Conservation (phyloP, 148 eudicot genomes). For the Pouteria glomerata region DNA sequence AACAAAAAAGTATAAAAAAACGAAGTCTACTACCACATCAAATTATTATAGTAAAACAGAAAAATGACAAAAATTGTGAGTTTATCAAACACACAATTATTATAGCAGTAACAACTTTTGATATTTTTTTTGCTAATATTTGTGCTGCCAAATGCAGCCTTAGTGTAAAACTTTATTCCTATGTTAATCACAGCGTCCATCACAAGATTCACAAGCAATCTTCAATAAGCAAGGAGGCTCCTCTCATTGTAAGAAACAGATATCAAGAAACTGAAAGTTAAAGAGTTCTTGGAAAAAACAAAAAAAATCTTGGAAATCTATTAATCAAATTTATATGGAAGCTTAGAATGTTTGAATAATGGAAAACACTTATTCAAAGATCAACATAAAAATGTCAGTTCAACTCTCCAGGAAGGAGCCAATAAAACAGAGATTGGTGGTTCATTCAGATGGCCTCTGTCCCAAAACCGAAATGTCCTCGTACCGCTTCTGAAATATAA, state of each 20-base stretch:
- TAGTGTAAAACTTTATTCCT: too few relatives aligned
- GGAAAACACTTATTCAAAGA: slow-evolving; percentile 8
- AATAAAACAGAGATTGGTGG: neutral
- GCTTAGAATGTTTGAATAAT: neutral
- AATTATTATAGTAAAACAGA: too few relatives aligned
- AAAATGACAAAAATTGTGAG: too few relatives aligned
- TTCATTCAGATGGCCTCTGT: slow-evolving; percentile 39
- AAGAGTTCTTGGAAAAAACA: neutral
- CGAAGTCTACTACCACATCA: too few relatives aligned
- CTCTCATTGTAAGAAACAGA: neutral
- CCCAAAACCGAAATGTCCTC: slow-evolving; percentile 54
- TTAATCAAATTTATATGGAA: neutral
- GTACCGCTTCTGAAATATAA: slow-evolving; percentile 38
- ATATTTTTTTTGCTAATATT: too few relatives aligned
- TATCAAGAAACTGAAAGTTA: neutral
- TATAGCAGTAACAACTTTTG: too few relatives aligned
- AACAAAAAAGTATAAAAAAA: too few relatives aligned
- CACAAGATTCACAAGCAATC: too few relatives aligned
- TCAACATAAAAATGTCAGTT: neutral
- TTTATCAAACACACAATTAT: too few relatives aligned
- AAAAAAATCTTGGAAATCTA: neutral
- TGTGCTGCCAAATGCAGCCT: too few relatives aligned
- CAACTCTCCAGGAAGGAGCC: neutral
- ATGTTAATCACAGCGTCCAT: too few relatives aligned
- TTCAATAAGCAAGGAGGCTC: too few relatives aligned